Evolutionary conservation across 805 yeast species (phyloP), one percentile per base, ranked within the genome.

Genomic region (Candida ovalis): DNA sequence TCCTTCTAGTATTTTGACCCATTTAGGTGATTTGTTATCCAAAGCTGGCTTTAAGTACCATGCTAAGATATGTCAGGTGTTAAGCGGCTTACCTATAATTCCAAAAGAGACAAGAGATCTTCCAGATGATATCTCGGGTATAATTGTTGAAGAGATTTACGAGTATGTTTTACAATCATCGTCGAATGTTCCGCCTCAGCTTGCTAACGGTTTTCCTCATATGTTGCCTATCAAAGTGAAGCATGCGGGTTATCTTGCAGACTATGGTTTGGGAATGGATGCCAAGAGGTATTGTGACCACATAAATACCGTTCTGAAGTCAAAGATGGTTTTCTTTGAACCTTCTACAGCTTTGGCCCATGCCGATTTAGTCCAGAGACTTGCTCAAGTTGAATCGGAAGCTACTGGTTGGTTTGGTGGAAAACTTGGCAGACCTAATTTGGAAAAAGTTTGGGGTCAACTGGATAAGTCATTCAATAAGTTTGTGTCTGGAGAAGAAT

Each of bases 401-500:
- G 51, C 68, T 24, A 62, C 78, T 27, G 76, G 90, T 4, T 91
- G 97, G 97, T 77, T 90, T 54, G 84, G 88, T 13, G 82, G 83
- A 58, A 63, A 60, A 40, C 45, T 66, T 17, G 61, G 63, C 12
- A 60, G 62, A 37, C 63, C 68, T 1, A 60, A 61, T 21, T 39
- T 63, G 19, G 96, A 90, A 56, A 85, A 81, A 61, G 84, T 89
- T 46, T 88, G 96, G 96, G 92, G 94, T 10, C 91, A 86, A 39
- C 66, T 88, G 40, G 96, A 88, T 63, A 88, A 88, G 62, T 80
- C 87, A 4, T 81, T 86, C 60, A 83, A 79, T 61, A 83, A 82
- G 62, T 82, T 84, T 64, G 90, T 92, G 49, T 84, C 96, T 36
- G 97, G 96, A 1, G 97, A 92, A 42, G 96, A 86, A 32, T 71